Percentiles rank a stretch among this genome's conserved stretches.
Conservation (phyloP, 805 yeast species). For the Lachancea mirantina region DNA sequence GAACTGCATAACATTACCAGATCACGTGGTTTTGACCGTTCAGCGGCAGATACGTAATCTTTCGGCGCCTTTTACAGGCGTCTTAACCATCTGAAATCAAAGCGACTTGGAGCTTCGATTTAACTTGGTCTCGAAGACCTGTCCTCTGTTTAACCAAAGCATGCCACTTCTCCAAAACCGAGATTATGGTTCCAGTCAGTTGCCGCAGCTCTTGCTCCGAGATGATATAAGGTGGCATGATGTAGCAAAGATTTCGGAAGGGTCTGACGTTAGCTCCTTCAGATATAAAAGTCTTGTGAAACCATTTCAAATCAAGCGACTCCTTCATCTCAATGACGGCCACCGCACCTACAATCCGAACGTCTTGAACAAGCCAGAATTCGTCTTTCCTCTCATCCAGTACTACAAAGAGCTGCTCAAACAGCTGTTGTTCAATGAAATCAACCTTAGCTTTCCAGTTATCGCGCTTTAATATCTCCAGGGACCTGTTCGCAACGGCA, state of each 20-base stretch:
- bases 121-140: no score
- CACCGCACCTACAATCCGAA: slow-evolving; percentile 19
- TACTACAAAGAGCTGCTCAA: slow-evolving; percentile 12
- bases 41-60: no score
- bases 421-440: slow-evolving; percentile 16
- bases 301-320: slow-evolving; percentile 14
- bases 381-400: slow-evolving; percentile 2
- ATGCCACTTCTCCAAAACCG: slow-evolving; percentile 4
- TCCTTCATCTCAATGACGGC: slow-evolving; percentile 17
- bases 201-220: slow-evolving; percentile 10
- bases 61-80: no score
- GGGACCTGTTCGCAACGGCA: slow-evolving; percentile 16
- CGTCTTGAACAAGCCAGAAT: slow-evolving; percentile 12
- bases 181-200: slow-evolving; percentile 1
- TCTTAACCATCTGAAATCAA: no score
- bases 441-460: slow-evolving; percentile 18
- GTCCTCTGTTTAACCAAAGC: no score
- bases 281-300: slow-evolving; percentile 13
- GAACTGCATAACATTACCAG: no score
- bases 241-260: slow-evolving; percentile 18
- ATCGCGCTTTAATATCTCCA: slow-evolving; percentile 19
- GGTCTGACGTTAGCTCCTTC: slow-evolving; percentile 21
- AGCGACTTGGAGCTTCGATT: no score
- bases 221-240: slow-evolving; percentile 24
- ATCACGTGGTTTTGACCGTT: no score